Evolutionary conservation across 441 rosid genomes (phyloP).

Genomic region (Populus hybrid): DNA sequence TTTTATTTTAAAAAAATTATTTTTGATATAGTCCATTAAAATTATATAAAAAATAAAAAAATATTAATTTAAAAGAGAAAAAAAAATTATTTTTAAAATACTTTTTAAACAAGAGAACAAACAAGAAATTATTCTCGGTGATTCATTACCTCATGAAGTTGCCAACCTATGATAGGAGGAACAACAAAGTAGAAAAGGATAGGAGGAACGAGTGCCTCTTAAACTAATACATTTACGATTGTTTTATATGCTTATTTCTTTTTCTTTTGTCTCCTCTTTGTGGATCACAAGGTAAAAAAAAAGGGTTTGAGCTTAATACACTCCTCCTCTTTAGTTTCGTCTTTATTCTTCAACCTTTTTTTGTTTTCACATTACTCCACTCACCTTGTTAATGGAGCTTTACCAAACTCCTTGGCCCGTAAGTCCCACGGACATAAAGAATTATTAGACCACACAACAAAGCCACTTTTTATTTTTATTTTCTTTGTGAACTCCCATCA

Average conservation of each 20-base stretch:
- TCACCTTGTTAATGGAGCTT: neutral
- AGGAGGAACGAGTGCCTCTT: neutral
- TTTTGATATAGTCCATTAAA: no score
- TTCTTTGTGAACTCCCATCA: neutral
- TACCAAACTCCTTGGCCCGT: neutral
- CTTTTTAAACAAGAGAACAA: no score
- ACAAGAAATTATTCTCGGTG: rapidly evolving
- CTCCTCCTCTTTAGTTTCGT: neutral
- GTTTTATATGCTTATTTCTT: neutral
- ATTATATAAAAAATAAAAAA: no score
- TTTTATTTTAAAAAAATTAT: no score
- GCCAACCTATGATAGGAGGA: no score
- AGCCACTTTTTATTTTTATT: neutral
- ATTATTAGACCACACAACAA: neutral
- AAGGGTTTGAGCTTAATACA: neutral
- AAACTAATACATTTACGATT: neutral
- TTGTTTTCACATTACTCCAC: neutral
- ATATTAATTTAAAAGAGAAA: no score
- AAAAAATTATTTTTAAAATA: no score
- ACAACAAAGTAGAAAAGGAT: no score
- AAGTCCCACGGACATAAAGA: neutral
- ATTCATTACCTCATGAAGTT: no score
- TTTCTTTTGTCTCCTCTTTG: neutral
- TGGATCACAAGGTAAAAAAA: neutral
- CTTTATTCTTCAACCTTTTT: no score